Percentiles rank a stretch among this genome's conserved stretches.
These are phyloP conservation scores for Cordyceps militaris DNA, from an alignment of 2,329 filamentous ascomycete species.

Conservation along the genomic window DNA sequence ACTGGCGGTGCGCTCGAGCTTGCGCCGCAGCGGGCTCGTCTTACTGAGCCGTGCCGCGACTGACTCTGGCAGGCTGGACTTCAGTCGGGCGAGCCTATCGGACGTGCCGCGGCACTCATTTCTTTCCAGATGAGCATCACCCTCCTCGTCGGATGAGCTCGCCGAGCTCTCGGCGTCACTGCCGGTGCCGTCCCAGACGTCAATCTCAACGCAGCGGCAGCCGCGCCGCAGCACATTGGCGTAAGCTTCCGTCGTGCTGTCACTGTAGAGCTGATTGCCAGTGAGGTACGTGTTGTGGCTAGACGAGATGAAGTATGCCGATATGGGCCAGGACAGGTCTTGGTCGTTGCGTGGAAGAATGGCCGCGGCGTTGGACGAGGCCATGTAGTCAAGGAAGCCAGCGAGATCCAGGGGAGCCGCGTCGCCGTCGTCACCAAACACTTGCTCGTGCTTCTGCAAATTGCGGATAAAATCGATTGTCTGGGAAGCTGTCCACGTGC, in stretches of 20 bases:
- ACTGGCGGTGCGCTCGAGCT: slow-evolving; percentile 29
- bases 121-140: slow-evolving; percentile 43
- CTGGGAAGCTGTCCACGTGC: slow-evolving; percentile 35
- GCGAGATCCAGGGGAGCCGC: slow-evolving; percentile 39
- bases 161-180: slow-evolving; percentile 60
- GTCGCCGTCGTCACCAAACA: slow-evolving; percentile 19
- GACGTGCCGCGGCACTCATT: slow-evolving; percentile 56
- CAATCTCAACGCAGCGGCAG: slow-evolving; percentile 87
- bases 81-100: slow-evolving; percentile 59
- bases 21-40: slow-evolving; percentile 38
- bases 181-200: slow-evolving; percentile 88
- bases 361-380: slow-evolving; percentile 38
- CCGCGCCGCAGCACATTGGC: slow-evolving; percentile 75
- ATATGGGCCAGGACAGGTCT: slow-evolving; percentile 68
- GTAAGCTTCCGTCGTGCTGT: slow-evolving; percentile 83
- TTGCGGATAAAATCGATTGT: slow-evolving; percentile 34
- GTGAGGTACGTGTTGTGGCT: slow-evolving; percentile 94
- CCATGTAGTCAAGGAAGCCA: slow-evolving; percentile 50
- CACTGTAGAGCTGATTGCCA: slow-evolving; percentile 79
- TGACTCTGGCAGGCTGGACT: slow-evolving; percentile 44
- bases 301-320: slow-evolving; percentile 89
- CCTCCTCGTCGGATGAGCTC: slow-evolving; percentile 31
- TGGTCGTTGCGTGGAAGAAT: slow-evolving; percentile 33
- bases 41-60: slow-evolving; percentile 41
- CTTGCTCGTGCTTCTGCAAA: slow-evolving; percentile 26